Conservation (phyloP, 257 asterid species). For the Apocynum venetum region DNA sequence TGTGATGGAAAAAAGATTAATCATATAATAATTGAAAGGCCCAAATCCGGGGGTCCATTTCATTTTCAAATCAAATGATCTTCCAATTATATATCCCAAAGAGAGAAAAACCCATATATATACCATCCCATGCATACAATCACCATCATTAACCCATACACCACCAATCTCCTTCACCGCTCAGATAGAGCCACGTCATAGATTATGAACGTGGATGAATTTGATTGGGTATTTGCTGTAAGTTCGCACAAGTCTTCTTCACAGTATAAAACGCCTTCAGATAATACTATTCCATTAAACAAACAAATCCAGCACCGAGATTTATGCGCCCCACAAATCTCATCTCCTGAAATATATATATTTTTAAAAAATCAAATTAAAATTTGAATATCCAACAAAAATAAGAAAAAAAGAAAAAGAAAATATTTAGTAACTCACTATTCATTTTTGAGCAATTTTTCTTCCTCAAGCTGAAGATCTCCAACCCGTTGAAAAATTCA, state of each 20-base stretch:
- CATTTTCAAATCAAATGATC: not conserved
- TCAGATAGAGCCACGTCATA: slow-evolving; percentile 1
- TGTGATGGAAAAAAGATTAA: no score
- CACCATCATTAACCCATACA: not conserved
- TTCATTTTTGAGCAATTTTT: not conserved
- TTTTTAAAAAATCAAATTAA: not conserved
- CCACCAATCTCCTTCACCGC: no score
- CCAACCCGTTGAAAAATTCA: not conserved
- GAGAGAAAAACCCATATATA: not conserved
- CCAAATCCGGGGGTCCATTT: not conserved
- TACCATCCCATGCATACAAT: not conserved
- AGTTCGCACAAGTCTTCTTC: not conserved
- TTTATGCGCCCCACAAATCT: slow-evolving; percentile 36
- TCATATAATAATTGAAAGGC: slow-evolving; percentile 1
- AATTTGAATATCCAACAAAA: no score
- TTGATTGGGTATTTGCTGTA: not conserved
- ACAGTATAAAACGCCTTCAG: not conserved
- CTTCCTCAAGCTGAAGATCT: not conserved
- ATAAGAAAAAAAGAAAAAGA: not conserved
- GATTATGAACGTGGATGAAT: not conserved
- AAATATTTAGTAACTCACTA: not conserved
- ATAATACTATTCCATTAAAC: not conserved
- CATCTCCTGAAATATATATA: slow-evolving; percentile 14
- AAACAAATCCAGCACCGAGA: not conserved
- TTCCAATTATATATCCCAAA: not conserved